A percentile compares a stretch with the other conserved stretches of the same genome.
Conservation (phyloP, 805 yeast genomes). For the Naumovozyma castellii region DNA sequence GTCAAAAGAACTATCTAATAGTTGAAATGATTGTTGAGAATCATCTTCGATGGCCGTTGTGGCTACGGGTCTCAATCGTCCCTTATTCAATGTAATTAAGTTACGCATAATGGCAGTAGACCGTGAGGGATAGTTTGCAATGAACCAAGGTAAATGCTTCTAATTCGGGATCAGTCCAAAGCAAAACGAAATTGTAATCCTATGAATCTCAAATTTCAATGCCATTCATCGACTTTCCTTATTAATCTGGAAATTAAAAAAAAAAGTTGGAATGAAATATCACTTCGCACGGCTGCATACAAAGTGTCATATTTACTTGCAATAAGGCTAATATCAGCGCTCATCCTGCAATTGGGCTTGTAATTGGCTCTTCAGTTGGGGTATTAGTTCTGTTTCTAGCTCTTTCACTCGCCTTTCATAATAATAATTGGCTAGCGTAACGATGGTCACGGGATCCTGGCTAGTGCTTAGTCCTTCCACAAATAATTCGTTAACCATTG, state of each 20-base stretch:
- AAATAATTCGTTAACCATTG: slow-evolving; percentile 17
- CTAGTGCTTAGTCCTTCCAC: neutral
- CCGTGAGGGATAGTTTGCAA: no score
- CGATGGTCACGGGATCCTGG: slow-evolving; percentile 12
- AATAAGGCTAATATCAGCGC: no score
- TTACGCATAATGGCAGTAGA: slow-evolving; percentile 22
- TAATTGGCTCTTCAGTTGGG: slow-evolving; percentile 14
- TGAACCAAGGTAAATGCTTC: no score
- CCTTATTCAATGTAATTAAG: slow-evolving; percentile 27
- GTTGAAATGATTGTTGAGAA: slow-evolving; percentile 7
- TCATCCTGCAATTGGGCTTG: neutral
- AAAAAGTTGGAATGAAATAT: no score
- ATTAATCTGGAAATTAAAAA: no score
- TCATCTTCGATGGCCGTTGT: slow-evolving; percentile 8
- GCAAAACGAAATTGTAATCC: neutral
- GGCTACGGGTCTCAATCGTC: slow-evolving; percentile 20
- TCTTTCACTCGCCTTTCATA: slow-evolving; percentile 18
- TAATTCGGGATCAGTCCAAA: no score
- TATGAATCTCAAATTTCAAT: neutral
- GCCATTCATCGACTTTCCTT: neutral
- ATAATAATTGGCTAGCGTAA: slow-evolving; percentile 24
- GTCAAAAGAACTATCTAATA: slow-evolving; percentile 45
- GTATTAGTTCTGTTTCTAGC: slow-evolving; percentile 16
- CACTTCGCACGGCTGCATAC: no score
- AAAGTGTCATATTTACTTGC: no score